These are phyloP conservation scores for Croton laevigatus DNA, from an alignment of 441 rosid genomes.

Conservation along the genomic window DNA sequence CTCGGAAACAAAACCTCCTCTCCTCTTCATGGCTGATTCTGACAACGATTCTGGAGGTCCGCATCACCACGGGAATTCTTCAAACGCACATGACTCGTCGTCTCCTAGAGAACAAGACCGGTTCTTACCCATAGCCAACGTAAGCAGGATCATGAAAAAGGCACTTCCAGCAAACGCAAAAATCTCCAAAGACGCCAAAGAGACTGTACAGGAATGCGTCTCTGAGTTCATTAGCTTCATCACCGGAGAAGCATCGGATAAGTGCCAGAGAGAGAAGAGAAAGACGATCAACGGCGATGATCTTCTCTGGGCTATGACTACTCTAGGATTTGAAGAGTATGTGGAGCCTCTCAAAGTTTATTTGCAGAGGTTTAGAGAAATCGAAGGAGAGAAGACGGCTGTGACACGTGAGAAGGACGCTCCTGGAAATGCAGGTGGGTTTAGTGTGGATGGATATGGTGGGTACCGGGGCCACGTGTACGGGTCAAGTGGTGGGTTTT, in stretches of 20 bases:
- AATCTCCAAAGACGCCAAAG: conserved; percentile 62
- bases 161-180: conserved; percentile 61
- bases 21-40: conserved; percentile 45
- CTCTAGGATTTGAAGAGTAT: conserved; percentile 50
- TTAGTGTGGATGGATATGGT: background rate
- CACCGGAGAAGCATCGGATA: conserved; percentile 61
- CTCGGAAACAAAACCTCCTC: background rate
- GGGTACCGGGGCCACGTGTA: conserved; percentile 36
- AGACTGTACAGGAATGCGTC: conserved; percentile 62
- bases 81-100: background rate
- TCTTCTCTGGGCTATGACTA: conserved; percentile 59
- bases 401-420: conserved; percentile 35
- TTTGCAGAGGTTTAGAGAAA: conserved; percentile 52
- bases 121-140: conserved; percentile 57
- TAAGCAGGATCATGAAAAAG: conserved; percentile 62
- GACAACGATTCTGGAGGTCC: conserved; percentile 55
- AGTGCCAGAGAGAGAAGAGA: conserved; percentile 55
- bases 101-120: conserved; percentile 41
- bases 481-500: conserved; percentile 29
- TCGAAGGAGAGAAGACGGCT: conserved; percentile 47
- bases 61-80: background rate
- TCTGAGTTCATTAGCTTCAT: conserved; percentile 62
- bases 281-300: conserved; percentile 64
- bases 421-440: conserved; percentile 30
- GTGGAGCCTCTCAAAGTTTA: conserved; percentile 50